A percentile compares a stretch with the other conserved stretches of the same genome.
Evolutionary conservation across 2,329 filamentous ascomycete genomes (phyloP).

Genomic region (Endoconidiophora laricicola): DNA sequence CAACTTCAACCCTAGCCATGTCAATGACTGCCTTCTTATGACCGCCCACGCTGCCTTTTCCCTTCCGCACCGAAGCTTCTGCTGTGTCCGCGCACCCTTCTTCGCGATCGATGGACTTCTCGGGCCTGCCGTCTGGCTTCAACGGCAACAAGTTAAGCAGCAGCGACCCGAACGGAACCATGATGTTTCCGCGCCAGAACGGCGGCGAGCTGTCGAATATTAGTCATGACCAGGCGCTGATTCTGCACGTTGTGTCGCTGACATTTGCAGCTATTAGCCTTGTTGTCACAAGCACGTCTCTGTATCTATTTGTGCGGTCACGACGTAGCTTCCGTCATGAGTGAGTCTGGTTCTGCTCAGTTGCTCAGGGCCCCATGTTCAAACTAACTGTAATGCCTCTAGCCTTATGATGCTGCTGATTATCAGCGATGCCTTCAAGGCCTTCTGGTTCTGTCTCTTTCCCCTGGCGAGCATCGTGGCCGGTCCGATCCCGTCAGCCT

Average conservation of each 20-base stretch:
- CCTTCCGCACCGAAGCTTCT: not conserved
- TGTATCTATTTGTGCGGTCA: conserved; percentile 63
- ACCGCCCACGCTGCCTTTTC: not conserved
- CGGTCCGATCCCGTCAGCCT: conserved; percentile 32
- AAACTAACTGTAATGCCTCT: conserved; percentile 14
- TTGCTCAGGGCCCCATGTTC: not conserved
- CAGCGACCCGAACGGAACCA: not conserved
- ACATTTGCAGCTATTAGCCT: conserved; percentile 36
- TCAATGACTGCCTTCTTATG: not conserved
- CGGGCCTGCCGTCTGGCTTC: not conserved
- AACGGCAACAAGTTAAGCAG: not conserved
- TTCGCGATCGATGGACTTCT: not conserved
- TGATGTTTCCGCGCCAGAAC: not conserved
- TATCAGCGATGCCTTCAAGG: conserved; percentile 54
- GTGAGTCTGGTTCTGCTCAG: conserved; percentile 25
- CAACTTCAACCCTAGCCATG: not conserved
- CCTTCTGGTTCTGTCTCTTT: conserved; percentile 50
- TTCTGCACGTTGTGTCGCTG: conserved; percentile 21
- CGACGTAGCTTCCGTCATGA: conserved; percentile 57
- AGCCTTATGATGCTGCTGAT: conserved; percentile 63
- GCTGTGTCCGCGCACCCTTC: not conserved
- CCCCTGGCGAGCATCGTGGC: conserved; percentile 39
- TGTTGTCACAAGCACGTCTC: conserved; percentile 34
- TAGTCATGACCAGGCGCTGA: conserved; percentile 13
- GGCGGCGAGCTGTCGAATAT: not conserved